Percentiles rank a stretch among this genome's conserved stretches.
Conservation (phyloP, 2,329 filamentous ascomycete genomes). For the Stachybotrys chlorohalonatus region DNA sequence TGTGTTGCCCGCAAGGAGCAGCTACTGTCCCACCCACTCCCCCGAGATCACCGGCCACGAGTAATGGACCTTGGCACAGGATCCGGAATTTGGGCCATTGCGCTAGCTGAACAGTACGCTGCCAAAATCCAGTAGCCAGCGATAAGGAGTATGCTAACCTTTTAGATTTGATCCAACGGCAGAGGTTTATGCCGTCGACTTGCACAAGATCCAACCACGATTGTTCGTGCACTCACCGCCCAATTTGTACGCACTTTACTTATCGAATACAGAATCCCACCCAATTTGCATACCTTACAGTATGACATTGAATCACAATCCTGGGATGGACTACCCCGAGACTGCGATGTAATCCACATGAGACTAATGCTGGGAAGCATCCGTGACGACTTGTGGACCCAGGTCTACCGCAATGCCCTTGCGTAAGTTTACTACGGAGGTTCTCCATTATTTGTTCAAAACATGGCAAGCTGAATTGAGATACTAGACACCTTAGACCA, state of each 20-base stretch:
- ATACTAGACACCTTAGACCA: constrained; percentile 61
- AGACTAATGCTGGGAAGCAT: constrained; percentile 74
- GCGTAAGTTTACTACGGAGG: constrained; percentile 34
- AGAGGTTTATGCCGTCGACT: constrained; percentile 27
- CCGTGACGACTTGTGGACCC: constrained; percentile 54
- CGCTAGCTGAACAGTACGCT: constrained; percentile 63
- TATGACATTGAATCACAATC: constrained; percentile 65
- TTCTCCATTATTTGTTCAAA: neutral
- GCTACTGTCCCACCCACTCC: constrained; percentile 11
- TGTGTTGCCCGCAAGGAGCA: constrained; percentile 48
- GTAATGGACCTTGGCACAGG: constrained; percentile 70
- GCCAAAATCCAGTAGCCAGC: neutral
- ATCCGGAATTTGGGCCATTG: constrained; percentile 85
- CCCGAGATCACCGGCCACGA: constrained; percentile 14
- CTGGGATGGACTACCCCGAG: constrained; percentile 42
- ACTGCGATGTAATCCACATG: constrained; percentile 78
- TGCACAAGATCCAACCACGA: constrained; percentile 29
- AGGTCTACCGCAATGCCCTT: constrained; percentile 62
- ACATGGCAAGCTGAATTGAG: neutral
- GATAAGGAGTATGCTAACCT: neutral
- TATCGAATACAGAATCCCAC: constrained; percentile 51
- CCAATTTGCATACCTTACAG: constrained; percentile 44
- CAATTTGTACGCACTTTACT: constrained; percentile 3
- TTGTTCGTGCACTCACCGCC: constrained; percentile 16
- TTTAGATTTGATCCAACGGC: constrained; percentile 13